Conservation (phyloP, 176 grass and related monocot genomes). For the Metroxylon sagu region DNA sequence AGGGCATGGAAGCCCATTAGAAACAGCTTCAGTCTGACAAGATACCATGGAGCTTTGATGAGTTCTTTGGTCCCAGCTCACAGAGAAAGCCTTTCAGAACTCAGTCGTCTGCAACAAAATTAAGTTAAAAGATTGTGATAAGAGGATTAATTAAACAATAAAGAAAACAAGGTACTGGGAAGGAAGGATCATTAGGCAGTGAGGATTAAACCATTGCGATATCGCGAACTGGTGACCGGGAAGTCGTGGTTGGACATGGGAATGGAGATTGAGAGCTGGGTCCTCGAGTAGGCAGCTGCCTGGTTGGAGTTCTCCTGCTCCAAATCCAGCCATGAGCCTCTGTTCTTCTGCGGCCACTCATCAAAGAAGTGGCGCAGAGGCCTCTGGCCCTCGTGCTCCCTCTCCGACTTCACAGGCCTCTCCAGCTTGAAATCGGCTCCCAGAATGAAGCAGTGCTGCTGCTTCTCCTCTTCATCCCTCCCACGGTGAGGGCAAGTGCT, state of each 20-base stretch:
- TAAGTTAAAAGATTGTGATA: background rate
- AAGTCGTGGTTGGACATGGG: constrained; percentile 29
- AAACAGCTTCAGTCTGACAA: constrained; percentile 1
- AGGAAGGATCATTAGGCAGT: background rate
- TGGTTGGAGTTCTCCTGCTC: constrained; percentile 7
- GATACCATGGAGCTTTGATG: background rate
- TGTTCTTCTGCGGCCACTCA: constrained; percentile 66
- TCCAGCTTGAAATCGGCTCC: constrained; percentile 72
- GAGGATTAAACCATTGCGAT: constrained; percentile 22
- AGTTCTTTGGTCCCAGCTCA: background rate
- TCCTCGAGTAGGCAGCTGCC: constrained; percentile 21
- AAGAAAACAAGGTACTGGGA: background rate
- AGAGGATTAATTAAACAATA: background rate
- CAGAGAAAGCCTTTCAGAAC: background rate
- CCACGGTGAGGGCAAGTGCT: background rate
- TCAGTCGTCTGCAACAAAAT: constrained; percentile 6
- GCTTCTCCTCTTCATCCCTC: constrained; percentile 8
- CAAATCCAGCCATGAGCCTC: constrained; percentile 60
- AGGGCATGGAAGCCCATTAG: background rate
- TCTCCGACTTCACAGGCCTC: constrained; percentile 20
- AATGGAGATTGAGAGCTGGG: constrained; percentile 41
- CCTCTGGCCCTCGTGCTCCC: constrained; percentile 30
- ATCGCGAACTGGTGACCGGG: background rate
- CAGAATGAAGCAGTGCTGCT: constrained; percentile 86
- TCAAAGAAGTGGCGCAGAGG: constrained; percentile 81